Evolutionary conservation across 208 protist species (phyloP), one percentile per base, ranked within the genome.

Genomic region (Blastocrithidia nonstop): DNA sequence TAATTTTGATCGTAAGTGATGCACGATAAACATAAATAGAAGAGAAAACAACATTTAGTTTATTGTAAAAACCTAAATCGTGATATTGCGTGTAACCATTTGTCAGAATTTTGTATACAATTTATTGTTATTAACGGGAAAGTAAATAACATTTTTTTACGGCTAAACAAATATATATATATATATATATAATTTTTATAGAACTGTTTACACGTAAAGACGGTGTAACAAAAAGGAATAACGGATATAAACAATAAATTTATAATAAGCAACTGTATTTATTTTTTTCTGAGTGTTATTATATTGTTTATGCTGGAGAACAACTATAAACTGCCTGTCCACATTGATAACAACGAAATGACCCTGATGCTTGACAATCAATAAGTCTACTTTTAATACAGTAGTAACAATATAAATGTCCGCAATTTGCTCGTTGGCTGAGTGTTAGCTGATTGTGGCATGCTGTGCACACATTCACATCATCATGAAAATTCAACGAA

Each of bases 361-460:
- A 86, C 11, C 71, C 73, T 0, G 60, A 48, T 1, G 64, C 25
- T 27, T 68, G 45, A 20, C 53, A 58, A 41, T 88, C 74, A 17
- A 76, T 41, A 15, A 92, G 59, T 1, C 84, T 66, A 55, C 80
- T 80, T 50, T 83, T 79, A 50, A 93, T 90, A 52, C 87, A 95
- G 71, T 95, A 93, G 49, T 95, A 93, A 62, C 87, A 95, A 50
- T 91, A 95, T 8, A 80, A 43, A 37, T 95, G 87, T 0, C 80
- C 81, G 65, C 87, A 95, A 60, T 86, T 87, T 6, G 80, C 76
- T 9, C 73, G 72, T 56, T 85, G 79, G 21, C 57, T 52, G 27
- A 89, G 50, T 16, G 66, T 77, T 3, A 77, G 77, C 20, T 67
- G 35, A 41, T 71, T 45, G 23, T 65, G 46, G 60, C 87, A 95